These are phyloP conservation scores for Jacaranda copaia DNA, from an alignment of 257 asterid genomes.

Conservation along the genomic window DNA sequence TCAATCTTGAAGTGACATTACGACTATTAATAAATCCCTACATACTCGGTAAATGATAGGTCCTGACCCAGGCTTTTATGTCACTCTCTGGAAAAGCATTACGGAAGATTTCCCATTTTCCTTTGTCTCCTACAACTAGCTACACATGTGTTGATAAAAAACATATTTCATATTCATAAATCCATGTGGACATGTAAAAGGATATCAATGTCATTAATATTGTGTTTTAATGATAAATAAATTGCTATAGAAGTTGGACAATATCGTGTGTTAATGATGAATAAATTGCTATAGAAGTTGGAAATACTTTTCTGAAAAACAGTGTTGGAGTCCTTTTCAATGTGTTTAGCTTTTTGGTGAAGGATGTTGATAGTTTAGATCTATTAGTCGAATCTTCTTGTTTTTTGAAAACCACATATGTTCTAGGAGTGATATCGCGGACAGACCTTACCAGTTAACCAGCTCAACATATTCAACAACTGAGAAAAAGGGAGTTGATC, in stretches of 20 bases:
- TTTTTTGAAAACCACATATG: not conserved
- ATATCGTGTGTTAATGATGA: not conserved
- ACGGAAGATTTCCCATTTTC: not conserved
- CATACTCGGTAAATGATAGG: not conserved
- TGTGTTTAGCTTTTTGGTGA: not conserved
- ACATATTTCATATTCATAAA: not conserved
- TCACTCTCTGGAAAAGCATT: conserved; percentile 1
- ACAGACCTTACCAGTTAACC: not conserved
- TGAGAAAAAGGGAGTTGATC: not conserved
- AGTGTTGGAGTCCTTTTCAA: not conserved
- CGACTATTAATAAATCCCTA: not conserved
- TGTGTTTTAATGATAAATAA: not conserved
- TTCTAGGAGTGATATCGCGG: conserved; percentile 16
- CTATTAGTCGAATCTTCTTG: not conserved
- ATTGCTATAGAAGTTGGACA: not conserved
- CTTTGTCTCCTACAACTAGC: not conserved
- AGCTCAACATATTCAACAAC: not conserved
- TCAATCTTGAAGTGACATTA: conserved; percentile 9
- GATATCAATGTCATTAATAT: not conserved
- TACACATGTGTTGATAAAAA: not conserved
- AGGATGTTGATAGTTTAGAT: not conserved
- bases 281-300: not conserved
- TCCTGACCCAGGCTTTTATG: not conserved
- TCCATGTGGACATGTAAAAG: not conserved
- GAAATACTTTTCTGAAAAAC: not conserved